Evolutionary conservation across 768 basidiomycete species (phyloP).

Genomic region (Gloeostereum incarnatum): DNA sequence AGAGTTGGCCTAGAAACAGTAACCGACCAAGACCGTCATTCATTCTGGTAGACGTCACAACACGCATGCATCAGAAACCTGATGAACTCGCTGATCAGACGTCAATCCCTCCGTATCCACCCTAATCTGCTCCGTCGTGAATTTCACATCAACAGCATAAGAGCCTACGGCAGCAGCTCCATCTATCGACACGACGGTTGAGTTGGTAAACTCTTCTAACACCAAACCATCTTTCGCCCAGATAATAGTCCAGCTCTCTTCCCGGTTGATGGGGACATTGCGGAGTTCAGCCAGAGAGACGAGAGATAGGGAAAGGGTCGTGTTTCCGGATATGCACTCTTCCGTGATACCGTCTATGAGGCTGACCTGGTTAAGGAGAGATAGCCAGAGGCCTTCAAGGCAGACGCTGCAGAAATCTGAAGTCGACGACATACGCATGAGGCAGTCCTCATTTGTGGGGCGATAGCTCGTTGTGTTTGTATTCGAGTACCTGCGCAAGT

Average conservation of each 20-base stretch:
- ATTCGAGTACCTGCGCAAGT: slow-evolving; percentile 43
- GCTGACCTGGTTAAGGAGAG: slow-evolving; percentile 46
- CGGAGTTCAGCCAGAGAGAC: slow-evolving; percentile 55
- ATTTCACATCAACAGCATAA: slow-evolving; percentile 40
- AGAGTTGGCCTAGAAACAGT: too few species aligned
- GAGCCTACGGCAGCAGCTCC: slow-evolving; percentile 25
- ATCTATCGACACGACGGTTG: slow-evolving; percentile 36
- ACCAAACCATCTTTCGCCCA: slow-evolving; percentile 44
- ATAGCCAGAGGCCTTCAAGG: slow-evolving; percentile 63
- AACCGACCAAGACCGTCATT: too few species aligned
- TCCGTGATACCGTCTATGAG: slow-evolving; percentile 48
- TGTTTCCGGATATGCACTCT: slow-evolving; percentile 18
- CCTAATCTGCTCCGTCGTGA: slow-evolving; percentile 48
- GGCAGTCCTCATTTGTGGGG: slow-evolving; percentile 74
- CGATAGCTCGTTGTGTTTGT: slow-evolving; percentile 58
- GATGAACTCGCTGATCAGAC: too few species aligned
- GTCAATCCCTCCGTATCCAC: slow-evolving; percentile 26
- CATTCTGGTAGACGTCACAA: too few species aligned
- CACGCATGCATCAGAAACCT: too few species aligned
- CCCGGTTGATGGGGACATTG: slow-evolving; percentile 13
- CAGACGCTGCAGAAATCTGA: slow-evolving; percentile 72
- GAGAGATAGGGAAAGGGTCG: slow-evolving; percentile 33
- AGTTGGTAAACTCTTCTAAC: slow-evolving; percentile 36
- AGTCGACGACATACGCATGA: slow-evolving; percentile 64
- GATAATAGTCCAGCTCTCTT: slow-evolving; percentile 46